A percentile compares a stretch with the other conserved stretches of the same genome.
These are phyloP conservation scores for Iris pallida DNA, from an alignment of 116 monocot genomes.

Conservation along the genomic window DNA sequence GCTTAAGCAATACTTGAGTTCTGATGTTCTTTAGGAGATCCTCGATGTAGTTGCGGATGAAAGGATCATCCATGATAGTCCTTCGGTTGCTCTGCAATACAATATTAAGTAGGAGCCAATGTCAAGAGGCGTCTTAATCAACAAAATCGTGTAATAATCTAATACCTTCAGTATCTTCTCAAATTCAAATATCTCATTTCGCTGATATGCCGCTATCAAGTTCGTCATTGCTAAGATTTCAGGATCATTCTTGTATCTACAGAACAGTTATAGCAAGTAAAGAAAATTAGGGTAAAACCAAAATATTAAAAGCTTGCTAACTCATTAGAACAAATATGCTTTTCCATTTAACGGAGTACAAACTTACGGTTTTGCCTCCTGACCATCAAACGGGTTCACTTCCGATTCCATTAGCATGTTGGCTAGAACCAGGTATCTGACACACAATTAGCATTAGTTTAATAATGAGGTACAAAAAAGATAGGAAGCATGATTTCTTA, in stretches of 20 bases:
- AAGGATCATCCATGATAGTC: conserved; percentile 98
- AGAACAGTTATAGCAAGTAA: background rate
- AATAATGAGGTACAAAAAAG: background rate
- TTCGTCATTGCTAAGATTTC: conserved; percentile 99
- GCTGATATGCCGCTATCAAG: conserved; percentile 86
- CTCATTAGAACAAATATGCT: background rate
- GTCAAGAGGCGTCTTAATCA: too few relatives aligned
- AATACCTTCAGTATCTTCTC: conserved; percentile 91
- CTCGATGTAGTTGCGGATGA: conserved; percentile 94
- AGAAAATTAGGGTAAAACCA: background rate
- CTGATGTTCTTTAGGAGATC: conserved; percentile 92
- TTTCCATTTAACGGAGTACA: background rate
- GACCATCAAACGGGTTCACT: conserved; percentile 98
- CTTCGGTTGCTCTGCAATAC: conserved; percentile 75
- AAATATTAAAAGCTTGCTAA: background rate
- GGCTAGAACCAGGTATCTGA: conserved; percentile 90
- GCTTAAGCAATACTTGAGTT: conserved; percentile 89
- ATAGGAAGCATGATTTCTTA: background rate
- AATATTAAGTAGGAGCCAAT: background rate
- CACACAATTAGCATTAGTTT: background rate
- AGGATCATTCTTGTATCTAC: conserved; percentile 94
- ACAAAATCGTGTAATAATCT: background rate
- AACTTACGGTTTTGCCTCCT: conserved; percentile 95
- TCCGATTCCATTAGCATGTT: conserved; percentile 97
- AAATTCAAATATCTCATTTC: conserved; percentile 92